These are phyloP conservation scores for Colletotrichum echinochloae DNA, from an alignment of 2,329 filamentous ascomycete genomes.

Conservation along the genomic window DNA sequence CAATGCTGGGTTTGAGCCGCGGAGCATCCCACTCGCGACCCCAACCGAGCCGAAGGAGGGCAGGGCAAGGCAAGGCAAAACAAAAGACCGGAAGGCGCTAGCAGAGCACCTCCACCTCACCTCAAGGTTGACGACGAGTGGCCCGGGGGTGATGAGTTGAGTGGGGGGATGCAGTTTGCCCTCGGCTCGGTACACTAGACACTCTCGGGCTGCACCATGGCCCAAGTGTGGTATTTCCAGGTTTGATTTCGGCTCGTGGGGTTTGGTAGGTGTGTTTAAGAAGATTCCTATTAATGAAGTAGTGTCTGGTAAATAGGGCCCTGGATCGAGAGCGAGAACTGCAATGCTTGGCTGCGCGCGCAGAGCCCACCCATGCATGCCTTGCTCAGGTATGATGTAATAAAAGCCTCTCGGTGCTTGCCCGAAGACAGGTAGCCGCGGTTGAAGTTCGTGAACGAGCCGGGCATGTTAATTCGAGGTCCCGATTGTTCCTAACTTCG, in stretches of 20 bases:
- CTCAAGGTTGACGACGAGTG: conserved; percentile 11
- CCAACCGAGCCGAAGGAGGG: conserved; percentile 36
- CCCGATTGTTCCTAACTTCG: not conserved
- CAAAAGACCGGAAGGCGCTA: not conserved
- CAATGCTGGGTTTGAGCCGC: conserved; percentile 18
- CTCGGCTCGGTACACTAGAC: not conserved
- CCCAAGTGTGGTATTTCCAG: not conserved
- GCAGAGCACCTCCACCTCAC: conserved; percentile 18
- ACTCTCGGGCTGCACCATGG: not conserved
- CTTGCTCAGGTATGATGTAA: conserved; percentile 31
- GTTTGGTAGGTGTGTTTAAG: not conserved
- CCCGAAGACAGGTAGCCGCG: conserved; percentile 18
- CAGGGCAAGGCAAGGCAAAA: not conserved
- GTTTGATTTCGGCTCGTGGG: not conserved
- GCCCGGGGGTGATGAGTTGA: not conserved
- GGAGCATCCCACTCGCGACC: conserved; percentile 27
- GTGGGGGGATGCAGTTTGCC: not conserved
- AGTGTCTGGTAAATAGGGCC: not conserved
- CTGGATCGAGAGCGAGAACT: not conserved
- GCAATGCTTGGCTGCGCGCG: not conserved
- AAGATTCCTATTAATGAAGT: not conserved
- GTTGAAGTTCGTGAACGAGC: conserved; percentile 1
- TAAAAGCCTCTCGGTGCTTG: conserved; percentile 36
- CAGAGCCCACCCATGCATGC: not conserved
- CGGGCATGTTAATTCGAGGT: conserved; percentile 9